Evolutionary conservation across 2,329 filamentous ascomycete genomes (phyloP).

Genomic region (Alternaria ventricosa): DNA sequence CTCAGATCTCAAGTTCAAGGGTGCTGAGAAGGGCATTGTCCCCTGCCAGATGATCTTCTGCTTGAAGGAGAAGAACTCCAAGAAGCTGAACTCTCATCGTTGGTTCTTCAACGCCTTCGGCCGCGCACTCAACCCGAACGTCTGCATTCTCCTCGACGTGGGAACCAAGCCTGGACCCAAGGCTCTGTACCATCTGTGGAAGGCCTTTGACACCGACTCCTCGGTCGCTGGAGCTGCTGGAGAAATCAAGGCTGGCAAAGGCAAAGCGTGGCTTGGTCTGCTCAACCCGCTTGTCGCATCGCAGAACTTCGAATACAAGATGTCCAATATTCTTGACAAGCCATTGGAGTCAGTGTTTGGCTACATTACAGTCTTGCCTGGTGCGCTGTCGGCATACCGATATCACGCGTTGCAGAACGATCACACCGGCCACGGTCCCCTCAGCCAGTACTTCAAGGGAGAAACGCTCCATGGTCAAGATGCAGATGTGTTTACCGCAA

Average conservation of each 20-base stretch:
- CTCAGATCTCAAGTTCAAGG: constrained; percentile 96
- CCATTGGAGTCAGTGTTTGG: constrained; percentile 96
- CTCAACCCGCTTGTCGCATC: constrained; percentile 94
- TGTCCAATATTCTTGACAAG: constrained; percentile 99
- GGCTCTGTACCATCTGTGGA: constrained; percentile 98
- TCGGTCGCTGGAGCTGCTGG: constrained; percentile 96
- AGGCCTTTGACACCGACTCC: constrained; percentile 96
- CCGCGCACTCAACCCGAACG: constrained; percentile 87
- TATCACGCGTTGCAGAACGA: constrained; percentile 98
- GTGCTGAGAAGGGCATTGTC: constrained; percentile 97
- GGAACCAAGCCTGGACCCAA: constrained; percentile 89
- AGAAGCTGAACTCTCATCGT: constrained; percentile 97
- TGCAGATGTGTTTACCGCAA: constrained; percentile 96
- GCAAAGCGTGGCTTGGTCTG: constrained; percentile 79
- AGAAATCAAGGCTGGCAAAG: constrained; percentile 97
- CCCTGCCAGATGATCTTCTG: constrained; percentile 99
- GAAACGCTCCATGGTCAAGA: constrained; percentile 96
- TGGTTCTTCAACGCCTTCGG: constrained; percentile 99
- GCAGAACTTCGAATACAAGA: constrained; percentile 99
- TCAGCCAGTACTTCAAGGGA: constrained; percentile 99
- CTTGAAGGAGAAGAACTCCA: constrained; percentile 95
- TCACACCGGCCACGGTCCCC: constrained; percentile 88
- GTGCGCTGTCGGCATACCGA: constrained; percentile 91
- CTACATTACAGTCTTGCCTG: constrained; percentile 96
- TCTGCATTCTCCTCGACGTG: constrained; percentile 96